Evolutionary conservation across 176 grass and related monocot species (phyloP), one percentile per base, ranked within the genome.

Genomic region (Triticum timopheevii): DNA sequence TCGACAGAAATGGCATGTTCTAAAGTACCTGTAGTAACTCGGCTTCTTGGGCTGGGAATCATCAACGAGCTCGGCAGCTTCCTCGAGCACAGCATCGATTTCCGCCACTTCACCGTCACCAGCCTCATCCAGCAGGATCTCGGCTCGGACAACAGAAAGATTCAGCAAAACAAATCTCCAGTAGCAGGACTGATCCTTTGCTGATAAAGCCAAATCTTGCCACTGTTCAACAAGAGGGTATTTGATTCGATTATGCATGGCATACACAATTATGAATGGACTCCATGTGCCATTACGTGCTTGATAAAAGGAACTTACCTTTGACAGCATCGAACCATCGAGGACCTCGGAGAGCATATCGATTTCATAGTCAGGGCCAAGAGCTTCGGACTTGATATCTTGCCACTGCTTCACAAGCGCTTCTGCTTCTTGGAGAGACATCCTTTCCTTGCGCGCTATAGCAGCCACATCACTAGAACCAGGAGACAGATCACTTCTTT

Each of bases 101-200:
- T 99, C 97, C 4, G 97, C 97, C 31, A 87, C 87, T 84, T 94
- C 90, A 77, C 66, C 76, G n/a, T 76, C 44, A 71, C 80, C 83
- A 64, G 66, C 71, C 62, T 90, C 90, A 66, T 90, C 92, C 81
- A 88, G 78, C 67, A 81, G 49, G 86, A 96, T 90, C 81, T 96
- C 97, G 36, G 94, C 94, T 77, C 87, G 94, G 27, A 88, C 56
- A 78, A 99, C 82, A 47, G 91, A 91, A 27, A 94, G 79, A 85
- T 92, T 85, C 47, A 99, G 54, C 79, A 99, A 81, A 19, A 99
- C 92, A 75, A 99, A 96, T 88, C 94, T 93, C 97, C 97, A 99
- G 80, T 91, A 92, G 52, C 90, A 89, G 39, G 71, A 91, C 80
- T 88, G 88, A 31, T 87, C 90, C 88, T 91, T 99, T 83, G 97